Evolutionary conservation across 176 grass and related monocot genomes (phyloP).

Genomic region (Avena atlantica): DNA sequence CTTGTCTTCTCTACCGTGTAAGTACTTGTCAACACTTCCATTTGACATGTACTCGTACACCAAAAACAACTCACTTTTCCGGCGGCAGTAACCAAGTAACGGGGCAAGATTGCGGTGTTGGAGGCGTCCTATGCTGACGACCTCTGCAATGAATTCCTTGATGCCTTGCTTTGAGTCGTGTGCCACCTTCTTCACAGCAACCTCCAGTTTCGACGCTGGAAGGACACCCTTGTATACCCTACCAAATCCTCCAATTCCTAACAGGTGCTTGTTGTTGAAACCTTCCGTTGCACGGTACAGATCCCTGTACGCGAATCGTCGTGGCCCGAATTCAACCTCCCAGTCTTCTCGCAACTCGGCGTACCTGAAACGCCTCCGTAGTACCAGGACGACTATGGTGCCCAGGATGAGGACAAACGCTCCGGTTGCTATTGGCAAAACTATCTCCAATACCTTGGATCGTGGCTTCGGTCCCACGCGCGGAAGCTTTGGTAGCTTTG

Average conservation of each 20-base stretch:
- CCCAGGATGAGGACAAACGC: background rate
- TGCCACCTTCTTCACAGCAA: background rate
- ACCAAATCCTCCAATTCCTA: background rate
- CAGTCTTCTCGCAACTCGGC: background rate
- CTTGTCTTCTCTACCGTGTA: background rate
- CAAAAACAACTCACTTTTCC: background rate
- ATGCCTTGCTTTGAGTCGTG: background rate
- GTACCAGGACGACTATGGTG: background rate
- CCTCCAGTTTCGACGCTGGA: background rate
- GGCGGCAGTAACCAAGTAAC: background rate
- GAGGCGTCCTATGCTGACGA: background rate
- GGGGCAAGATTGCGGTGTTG: background rate
- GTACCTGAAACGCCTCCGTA: background rate
- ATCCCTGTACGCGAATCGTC: background rate
- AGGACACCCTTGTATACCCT: constrained; percentile 1
- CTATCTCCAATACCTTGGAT: background rate
- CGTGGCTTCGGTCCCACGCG: background rate
- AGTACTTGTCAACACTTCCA: background rate
- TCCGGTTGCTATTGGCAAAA: constrained; percentile 6
- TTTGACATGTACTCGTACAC: constrained; percentile 7
- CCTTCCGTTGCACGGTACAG: background rate
- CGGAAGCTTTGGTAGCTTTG: background rate
- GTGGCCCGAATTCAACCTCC: constrained; percentile 2
- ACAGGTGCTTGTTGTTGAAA: background rate
- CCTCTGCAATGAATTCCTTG: background rate